These are phyloP conservation scores for Excoecaria cochinchinensis DNA, from an alignment of 345 rosid genomes.

Conservation along the genomic window DNA sequence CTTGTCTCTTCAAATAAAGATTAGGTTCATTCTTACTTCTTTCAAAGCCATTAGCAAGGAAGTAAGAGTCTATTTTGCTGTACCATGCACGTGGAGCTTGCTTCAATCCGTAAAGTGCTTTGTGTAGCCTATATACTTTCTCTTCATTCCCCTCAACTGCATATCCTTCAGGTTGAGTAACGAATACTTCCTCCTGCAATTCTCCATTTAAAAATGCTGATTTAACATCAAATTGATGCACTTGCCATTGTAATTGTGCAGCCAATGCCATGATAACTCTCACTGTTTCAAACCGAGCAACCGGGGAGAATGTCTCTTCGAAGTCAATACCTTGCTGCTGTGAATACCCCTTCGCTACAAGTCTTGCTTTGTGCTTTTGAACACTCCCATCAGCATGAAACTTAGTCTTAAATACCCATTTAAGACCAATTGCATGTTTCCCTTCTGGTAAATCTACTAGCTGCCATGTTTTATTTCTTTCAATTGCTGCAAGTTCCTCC, in stretches of 20 bases:
- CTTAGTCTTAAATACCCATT: background rate
- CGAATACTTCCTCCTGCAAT: background rate
- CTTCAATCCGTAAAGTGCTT: too few species aligned
- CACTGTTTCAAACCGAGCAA: background rate
- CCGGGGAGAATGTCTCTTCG: background rate
- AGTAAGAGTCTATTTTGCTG: too few species aligned
- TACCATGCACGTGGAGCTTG: too few species aligned
- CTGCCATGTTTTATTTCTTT: too few species aligned
- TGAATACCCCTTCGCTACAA: background rate
- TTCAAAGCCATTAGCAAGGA: background rate
- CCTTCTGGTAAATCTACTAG: too few species aligned
- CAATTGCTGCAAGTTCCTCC: too few species aligned
- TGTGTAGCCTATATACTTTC: too few species aligned
- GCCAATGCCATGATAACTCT: too few species aligned
- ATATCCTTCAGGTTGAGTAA: background rate
- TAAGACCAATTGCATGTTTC: background rate
- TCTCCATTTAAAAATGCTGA: background rate
- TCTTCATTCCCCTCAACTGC: background rate
- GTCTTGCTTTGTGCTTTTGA: background rate
- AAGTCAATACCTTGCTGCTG: background rate
- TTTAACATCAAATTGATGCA: too few species aligned
- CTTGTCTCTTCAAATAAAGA: background rate
- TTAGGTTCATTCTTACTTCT: constrained; percentile 8
- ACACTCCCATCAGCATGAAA: background rate
- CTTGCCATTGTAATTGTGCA: too few species aligned